These are phyloP conservation scores for Claviceps pazoutovae DNA, from an alignment of 2,329 filamentous ascomycete species.

Conservation along the genomic window DNA sequence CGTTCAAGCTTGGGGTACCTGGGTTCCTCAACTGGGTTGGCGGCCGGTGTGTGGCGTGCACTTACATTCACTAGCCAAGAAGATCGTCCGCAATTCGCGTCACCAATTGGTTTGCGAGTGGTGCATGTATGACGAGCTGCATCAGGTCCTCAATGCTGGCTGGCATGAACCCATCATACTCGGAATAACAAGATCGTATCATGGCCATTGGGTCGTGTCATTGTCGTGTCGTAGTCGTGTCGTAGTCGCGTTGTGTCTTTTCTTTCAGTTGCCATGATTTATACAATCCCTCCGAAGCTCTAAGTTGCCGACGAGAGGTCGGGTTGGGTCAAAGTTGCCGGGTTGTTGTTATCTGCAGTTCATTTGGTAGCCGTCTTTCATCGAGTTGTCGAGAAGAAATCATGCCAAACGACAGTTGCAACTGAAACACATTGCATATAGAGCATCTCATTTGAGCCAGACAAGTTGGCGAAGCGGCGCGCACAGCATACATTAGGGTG, in stretches of 20 bases:
- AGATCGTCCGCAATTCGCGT: slow-evolving; percentile 1
- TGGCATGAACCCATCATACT: not conserved
- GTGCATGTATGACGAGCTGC: not conserved
- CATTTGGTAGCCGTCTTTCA: too few relatives aligned
- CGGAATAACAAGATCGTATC: not conserved
- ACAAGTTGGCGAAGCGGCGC: too few relatives aligned
- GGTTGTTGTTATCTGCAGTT: too few relatives aligned
- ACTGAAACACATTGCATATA: too few relatives aligned
- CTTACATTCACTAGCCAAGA: not conserved
- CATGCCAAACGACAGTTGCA: too few relatives aligned
- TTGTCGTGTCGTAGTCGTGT: not conserved
- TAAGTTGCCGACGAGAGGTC: too few relatives aligned
- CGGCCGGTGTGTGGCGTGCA: not conserved
- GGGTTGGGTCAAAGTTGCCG: too few relatives aligned
- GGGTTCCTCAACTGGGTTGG: slow-evolving; percentile 1
- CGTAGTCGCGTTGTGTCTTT: not conserved
- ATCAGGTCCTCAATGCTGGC: not conserved
- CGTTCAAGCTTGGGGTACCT: slow-evolving; percentile 1
- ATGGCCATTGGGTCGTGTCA: not conserved
- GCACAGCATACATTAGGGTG: too few relatives aligned
- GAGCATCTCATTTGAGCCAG: too few relatives aligned
- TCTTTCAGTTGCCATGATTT: not conserved
- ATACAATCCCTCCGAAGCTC: too few relatives aligned
- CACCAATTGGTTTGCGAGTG: not conserved
- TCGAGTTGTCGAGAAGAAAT: too few relatives aligned